These are phyloP conservation scores for Eudorina sp. DNA, from an alignment of 139 green algal genomes.

Conservation along the genomic window DNA sequence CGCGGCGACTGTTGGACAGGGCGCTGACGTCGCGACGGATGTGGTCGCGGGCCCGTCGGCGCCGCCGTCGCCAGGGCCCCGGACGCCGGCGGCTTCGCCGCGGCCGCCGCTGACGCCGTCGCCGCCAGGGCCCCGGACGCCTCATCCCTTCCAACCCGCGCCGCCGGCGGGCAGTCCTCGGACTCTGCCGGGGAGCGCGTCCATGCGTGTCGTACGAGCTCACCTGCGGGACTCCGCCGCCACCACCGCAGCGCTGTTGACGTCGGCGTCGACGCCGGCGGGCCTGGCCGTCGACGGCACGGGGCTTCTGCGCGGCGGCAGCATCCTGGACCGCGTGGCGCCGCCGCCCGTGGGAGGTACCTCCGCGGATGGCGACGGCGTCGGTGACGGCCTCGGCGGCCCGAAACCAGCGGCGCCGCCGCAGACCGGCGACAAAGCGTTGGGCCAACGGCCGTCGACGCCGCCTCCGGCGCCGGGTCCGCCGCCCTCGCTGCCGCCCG, in stretches of 20 bases:
- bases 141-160: neutral
- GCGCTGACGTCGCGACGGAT: too few relatives aligned
- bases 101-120: neutral
- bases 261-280: neutral
- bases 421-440: too few relatives aligned
- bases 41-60: neutral
- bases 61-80: neutral
- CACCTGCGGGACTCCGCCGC: neutral
- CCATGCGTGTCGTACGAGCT: neutral
- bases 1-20: too few relatives aligned
- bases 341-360: too few relatives aligned
- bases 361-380: too few relatives aligned
- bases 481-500: neutral
- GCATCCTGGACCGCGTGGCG: slow-evolving; percentile 31
- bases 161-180: neutral
- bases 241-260: neutral
- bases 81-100: too few relatives aligned
- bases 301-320: neutral
- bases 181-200: neutral
- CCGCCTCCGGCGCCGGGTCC: neutral
- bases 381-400: too few relatives aligned
- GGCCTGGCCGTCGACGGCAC: neutral
- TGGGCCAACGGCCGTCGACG: too few relatives aligned
- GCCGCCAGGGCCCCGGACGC: neutral
- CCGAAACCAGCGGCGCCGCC: too few relatives aligned